Evolutionary conservation across 352 stramenopile genomes (phyloP), one percentile per base, ranked within the genome.

Genomic region (Phytophthora cajani): DNA sequence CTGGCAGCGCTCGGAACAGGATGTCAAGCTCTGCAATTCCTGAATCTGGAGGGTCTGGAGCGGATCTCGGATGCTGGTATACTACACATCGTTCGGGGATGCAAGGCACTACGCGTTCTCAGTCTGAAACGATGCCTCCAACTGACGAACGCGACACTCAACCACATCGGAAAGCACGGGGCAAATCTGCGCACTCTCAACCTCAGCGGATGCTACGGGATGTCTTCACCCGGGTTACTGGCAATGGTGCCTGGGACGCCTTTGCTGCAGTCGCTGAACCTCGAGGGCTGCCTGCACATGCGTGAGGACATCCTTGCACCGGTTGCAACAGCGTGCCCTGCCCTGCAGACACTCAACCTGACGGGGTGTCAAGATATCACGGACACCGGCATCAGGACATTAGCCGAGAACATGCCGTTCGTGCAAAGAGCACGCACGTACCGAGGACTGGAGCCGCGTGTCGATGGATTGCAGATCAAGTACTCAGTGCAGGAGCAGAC

Each of bases 291-390:
- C 58, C 46, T 81, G 3, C 69, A 81, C 16, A 90, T 95, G 78
- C 75, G 78, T 47, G 87, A 93, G 70, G 84, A 92, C 36, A 86
- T 93, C 38, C 71, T 95, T 2, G 86, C 76, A 3, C 76, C 75
- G 9, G 69, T 92, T 8, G 85, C 82, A 9, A 80, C 76, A 6
- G 68, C 68, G 25, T 92, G 86, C 10, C 59, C 87, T 12, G 73
- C 82, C 17, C 68, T 95, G 0, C 84, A 92, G 59, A 74, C 83
- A 21, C 77, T 95, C 11, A 92, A 92, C 40, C 52, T 95, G 36
- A 87, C 84, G 16, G 87, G 87, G 27, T 95, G 87, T 44, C 77
- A 91, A 57, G 82, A 95, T 40, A 91, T 95, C 62, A 92, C 87
- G 3, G 85, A 95, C 52, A 83, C 78, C 7, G 85, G 87, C 0